Percentiles rank a stretch among this genome's conserved stretches.
Conservation (phyloP, 2,329 filamentous ascomycete genomes). For the Penicillium fuscoglaucum region DNA sequence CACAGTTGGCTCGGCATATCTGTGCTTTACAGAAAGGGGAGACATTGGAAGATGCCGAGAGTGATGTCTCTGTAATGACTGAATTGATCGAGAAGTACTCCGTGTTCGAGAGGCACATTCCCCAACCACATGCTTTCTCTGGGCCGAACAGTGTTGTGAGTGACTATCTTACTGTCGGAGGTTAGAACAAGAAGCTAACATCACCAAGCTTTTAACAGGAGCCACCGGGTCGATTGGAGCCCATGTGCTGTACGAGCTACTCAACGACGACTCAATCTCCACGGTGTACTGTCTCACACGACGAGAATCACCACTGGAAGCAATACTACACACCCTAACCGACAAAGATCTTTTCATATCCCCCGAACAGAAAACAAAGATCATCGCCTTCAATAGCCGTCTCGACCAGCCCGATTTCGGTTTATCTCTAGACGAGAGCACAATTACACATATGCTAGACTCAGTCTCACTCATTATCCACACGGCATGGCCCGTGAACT, state of each 20-base stretch:
- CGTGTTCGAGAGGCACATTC: conserved; percentile 37
- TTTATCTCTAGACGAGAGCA: conserved; percentile 30
- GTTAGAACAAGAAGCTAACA: not conserved
- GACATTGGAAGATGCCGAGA: conserved; percentile 7
- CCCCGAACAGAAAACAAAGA: conserved; percentile 32
- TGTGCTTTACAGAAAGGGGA: conserved; percentile 32
- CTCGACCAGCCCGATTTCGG: conserved; percentile 47
- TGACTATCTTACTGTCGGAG: not conserved
- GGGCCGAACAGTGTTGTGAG: conserved; percentile 27
- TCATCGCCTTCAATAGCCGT: conserved; percentile 42
- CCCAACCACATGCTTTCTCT: conserved; percentile 25
- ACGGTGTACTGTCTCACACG: conserved; percentile 43
- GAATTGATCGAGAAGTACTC: conserved; percentile 51
- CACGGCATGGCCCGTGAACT: conserved; percentile 58
- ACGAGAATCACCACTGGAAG: conserved; percentile 21
- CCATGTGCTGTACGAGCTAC: conserved; percentile 42
- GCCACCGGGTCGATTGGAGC: conserved; percentile 48
- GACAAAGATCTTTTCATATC: conserved; percentile 25
- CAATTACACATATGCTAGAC: conserved; percentile 42
- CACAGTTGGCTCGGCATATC: conserved; percentile 38
- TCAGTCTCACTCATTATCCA: conserved; percentile 52
- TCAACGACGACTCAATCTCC: conserved; percentile 38
- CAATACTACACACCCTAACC: conserved; percentile 24
- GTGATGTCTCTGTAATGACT: conserved; percentile 39
- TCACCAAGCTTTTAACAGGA: conserved; percentile 42